Percentiles rank a stretch among this genome's conserved stretches.
These are phyloP conservation scores for Ensete glaucum DNA, from an alignment of 176 grass and related monocot genomes.

Conservation along the genomic window DNA sequence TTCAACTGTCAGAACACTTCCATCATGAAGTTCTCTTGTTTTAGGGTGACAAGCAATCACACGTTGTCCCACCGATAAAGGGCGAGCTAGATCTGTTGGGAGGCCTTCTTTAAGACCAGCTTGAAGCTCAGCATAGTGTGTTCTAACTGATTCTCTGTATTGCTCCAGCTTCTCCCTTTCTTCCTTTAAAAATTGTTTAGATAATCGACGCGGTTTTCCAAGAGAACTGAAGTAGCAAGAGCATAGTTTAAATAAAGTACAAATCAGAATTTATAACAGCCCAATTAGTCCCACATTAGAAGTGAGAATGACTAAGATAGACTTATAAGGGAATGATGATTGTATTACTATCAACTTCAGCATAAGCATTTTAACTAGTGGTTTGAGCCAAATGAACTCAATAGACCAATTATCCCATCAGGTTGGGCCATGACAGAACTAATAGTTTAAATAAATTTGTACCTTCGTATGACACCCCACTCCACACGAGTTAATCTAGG, in stretches of 20 bases:
- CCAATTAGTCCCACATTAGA: no score
- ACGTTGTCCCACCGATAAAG: slow-evolving; percentile 76
- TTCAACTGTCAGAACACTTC: slow-evolving; percentile 72
- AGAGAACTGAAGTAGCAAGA: slow-evolving; percentile 69
- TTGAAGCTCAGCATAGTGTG: slow-evolving; percentile 74
- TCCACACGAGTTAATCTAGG: slow-evolving; percentile 77
- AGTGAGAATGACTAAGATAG: no score
- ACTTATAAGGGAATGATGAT: no score
- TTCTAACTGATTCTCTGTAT: slow-evolving; percentile 84
- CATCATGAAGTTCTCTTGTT: slow-evolving; percentile 95
- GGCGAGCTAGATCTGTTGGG: slow-evolving; percentile 81
- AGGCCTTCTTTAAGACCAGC: slow-evolving; percentile 80
- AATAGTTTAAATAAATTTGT: background rate
- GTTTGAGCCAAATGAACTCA: no score
- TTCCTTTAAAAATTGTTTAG: slow-evolving; percentile 73
- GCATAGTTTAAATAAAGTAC: slow-evolving; percentile 11
- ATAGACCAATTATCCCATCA: no score
- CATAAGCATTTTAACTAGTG: no score
- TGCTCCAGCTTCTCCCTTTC: slow-evolving; percentile 83
- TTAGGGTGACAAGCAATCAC: slow-evolving; percentile 88
- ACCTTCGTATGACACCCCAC: slow-evolving; percentile 95
- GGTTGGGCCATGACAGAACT: no score
- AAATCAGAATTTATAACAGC: background rate
- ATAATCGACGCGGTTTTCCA: slow-evolving; percentile 88
- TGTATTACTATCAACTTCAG: no score